Evolutionary conservation across 371 early-diverging fungal genomes (phyloP).

Genomic region (Fennellomyces sp.): DNA sequence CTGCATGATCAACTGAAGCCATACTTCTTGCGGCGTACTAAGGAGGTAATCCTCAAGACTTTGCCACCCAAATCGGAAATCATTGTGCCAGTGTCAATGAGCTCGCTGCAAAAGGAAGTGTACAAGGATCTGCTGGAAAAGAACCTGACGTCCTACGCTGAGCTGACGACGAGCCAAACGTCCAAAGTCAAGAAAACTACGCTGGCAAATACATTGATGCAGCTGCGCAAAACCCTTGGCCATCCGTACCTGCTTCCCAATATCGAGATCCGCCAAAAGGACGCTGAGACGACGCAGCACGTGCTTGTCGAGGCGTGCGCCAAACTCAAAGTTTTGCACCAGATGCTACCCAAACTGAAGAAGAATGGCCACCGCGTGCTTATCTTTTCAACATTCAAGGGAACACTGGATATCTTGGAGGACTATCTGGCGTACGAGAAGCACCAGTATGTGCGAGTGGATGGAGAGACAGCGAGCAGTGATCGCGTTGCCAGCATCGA

Average conservation of each 20-base stretch:
- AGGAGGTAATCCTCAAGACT: constrained; percentile 78
- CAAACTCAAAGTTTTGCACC: constrained; percentile 72
- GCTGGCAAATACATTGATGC: constrained; percentile 59
- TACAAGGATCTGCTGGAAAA: constrained; percentile 73
- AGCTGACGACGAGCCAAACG: constrained; percentile 30
- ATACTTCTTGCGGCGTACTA: constrained; percentile 93
- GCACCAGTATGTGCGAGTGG: constrained; percentile 73
- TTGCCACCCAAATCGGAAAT: constrained; percentile 92
- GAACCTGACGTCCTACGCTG: constrained; percentile 43
- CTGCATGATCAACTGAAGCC: constrained; percentile 62
- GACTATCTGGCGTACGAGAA: constrained; percentile 67
- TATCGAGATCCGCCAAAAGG: constrained; percentile 40
- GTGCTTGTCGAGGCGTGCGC: constrained; percentile 68
- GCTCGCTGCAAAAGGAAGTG: constrained; percentile 76
- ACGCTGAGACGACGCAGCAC: constrained; percentile 42
- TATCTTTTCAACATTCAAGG: constrained; percentile 78
- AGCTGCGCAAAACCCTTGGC: constrained; percentile 72
- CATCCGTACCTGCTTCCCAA: constrained; percentile 77
- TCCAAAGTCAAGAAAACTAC: constrained; percentile 17
- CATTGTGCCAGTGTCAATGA: constrained; percentile 84
- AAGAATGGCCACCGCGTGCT: constrained; percentile 67
- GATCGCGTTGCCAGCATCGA: constrained; percentile 81
- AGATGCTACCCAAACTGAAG: constrained; percentile 64
- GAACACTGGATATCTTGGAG: constrained; percentile 65
- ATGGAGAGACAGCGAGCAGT: constrained; percentile 72